These are phyloP conservation scores for Chlorella sorokiniana DNA, from an alignment of 139 green algal species.

Conservation along the genomic window DNA sequence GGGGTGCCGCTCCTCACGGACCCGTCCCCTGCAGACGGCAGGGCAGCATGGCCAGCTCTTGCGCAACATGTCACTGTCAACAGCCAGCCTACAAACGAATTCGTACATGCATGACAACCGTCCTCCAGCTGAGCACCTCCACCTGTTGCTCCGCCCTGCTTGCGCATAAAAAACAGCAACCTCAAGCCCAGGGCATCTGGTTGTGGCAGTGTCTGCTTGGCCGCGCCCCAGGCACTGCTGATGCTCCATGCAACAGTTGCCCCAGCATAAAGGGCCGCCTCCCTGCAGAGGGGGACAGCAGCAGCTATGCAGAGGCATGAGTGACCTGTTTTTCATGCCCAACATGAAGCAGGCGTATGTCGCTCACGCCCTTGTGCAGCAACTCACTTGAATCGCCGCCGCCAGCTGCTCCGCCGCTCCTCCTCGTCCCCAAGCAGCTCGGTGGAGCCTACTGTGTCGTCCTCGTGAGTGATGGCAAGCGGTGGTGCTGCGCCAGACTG, in stretches of 20 bases:
- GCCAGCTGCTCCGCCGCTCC: slow-evolving; percentile 17
- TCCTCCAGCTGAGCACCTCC: too few relatives aligned
- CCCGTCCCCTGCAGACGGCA: too few relatives aligned
- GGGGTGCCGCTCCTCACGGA: too few relatives aligned
- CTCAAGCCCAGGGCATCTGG: neutral
- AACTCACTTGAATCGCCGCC: slow-evolving; percentile 4
- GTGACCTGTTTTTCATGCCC: neutral
- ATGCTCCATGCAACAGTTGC: neutral
- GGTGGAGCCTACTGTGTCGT: neutral
- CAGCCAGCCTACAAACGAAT: too few relatives aligned
- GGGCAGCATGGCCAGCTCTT: too few relatives aligned
- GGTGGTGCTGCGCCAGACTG: neutral
- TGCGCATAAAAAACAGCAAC: neutral
- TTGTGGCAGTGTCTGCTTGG: neutral
- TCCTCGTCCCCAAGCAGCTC: slow-evolving; percentile 9
- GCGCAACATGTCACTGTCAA: too few relatives aligned
- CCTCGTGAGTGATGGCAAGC: neutral
- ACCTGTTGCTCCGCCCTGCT: neutral
- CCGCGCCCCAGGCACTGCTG: neutral
- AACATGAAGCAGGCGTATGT: neutral
- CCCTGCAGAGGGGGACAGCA: neutral
- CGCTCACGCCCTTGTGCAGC: neutral
- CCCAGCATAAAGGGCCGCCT: neutral
- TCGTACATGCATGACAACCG: too few relatives aligned
- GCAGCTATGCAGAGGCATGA: too few relatives aligned